Evolutionary conservation across 768 basidiomycete species (phyloP), one percentile per base, ranked within the genome.

Genomic region (Lactifluus volemus): DNA sequence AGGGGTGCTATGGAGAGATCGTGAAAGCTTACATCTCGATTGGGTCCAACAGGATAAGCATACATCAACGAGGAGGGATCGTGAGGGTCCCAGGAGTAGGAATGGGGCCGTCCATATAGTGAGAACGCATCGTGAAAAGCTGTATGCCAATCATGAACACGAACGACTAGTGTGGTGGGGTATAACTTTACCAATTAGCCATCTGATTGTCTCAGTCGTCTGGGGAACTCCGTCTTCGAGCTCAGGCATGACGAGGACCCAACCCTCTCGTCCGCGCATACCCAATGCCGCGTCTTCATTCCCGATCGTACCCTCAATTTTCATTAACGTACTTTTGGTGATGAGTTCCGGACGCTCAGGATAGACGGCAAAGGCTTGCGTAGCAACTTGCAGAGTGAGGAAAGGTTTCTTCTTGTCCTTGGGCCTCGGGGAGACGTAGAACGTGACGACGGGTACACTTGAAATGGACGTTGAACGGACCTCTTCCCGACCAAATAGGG

Each of bases 281-380:
- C 72, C 73, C 21, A 75, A 83, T n/a, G 81, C 77, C 11, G 88
- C 84, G 30, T 84, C 78, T 68, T 95, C 89, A 34, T 87, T 85
- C 2, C 88, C 88, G 56, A 97, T 80, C 29, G 79, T 74, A 10
- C 92, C 96, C 70, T 98, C 94, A 6, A 98, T 70, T 71, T 98
- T 98, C 76, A 98, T 86, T 65, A 99, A 74, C 0, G 92, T 93
- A 65, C 92, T 94, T 67, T 84, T 78, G 64, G 80, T 86, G 73
- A 98, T 94, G 65, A 97, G 75, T 66, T 93, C 91, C 10, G 92
- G 90, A n/a, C 92, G 82, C 70, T 98, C 96, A 1, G 96, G 96
- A 71, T 94, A 99, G 9, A 99, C 92, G 3, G 92, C 91, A 69
- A 94, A 97, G 17, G 88, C 91, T 73, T 97, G 92, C 0, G 86